Percentiles rank a stretch among this genome's conserved stretches.
Evolutionary conservation across 331 rosid species (phyloP).

Genomic region (Acacia pycnantha): DNA sequence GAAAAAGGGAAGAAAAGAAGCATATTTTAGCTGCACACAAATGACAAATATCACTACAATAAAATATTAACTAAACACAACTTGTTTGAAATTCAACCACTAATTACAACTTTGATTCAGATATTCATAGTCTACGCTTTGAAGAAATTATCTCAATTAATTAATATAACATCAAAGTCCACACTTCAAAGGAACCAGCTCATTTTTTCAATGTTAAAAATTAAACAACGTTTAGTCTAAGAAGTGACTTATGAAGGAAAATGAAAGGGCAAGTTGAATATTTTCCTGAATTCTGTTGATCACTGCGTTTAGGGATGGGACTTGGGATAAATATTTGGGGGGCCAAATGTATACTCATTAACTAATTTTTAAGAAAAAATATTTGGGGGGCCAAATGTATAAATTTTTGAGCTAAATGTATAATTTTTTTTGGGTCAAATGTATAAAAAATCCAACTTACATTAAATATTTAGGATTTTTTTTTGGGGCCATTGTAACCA

Average conservation of each 20-base stretch:
- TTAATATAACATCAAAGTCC: background rate
- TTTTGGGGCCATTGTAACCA: no score
- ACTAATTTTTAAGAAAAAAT: no score
- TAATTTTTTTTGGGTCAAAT: no score
- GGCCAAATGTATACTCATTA: no score
- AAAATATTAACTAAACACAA: background rate
- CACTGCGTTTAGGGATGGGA: no score
- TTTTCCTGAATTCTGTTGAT: no score
- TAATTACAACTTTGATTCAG: background rate
- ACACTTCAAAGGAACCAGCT: background rate
- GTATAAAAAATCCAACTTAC: no score
- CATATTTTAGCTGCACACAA: background rate
- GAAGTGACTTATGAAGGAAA: background rate
- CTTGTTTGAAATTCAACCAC: background rate
- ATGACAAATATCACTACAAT: background rate
- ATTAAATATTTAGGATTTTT: no score
- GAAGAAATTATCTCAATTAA: background rate
- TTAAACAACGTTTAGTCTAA: background rate
- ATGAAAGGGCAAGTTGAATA: no score
- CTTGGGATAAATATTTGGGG: no score
- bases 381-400: no score
- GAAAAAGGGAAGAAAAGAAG: background rate
- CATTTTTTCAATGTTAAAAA: background rate
- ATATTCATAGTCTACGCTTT: background rate
- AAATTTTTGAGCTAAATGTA: no score